phyloP scores from a whole-genome alignment of 345 rosid genomes.

The Salix udensis region DNA sequence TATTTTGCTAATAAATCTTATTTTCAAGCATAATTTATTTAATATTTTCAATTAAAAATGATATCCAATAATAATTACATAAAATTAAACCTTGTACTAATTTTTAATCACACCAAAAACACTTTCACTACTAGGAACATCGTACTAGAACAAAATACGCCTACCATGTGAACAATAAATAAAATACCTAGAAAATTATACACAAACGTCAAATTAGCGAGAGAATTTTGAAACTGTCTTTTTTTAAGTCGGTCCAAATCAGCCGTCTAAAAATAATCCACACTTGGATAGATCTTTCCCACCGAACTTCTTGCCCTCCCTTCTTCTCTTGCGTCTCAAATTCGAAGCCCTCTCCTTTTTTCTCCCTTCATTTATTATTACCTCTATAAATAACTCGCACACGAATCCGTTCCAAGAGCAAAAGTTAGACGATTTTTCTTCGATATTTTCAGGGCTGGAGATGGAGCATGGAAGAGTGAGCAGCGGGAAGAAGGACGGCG shows the following conservation, averaged over 20 bases:
- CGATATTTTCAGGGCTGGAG: not conserved
- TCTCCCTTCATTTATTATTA: not conserved
- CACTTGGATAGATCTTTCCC: not conserved
- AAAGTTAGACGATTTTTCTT: not conserved
- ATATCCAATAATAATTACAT: no score
- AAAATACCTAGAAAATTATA: not conserved
- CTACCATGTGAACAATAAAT: not conserved
- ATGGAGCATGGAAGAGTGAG: not conserved
- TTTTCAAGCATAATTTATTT: no score
- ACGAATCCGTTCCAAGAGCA: not conserved
- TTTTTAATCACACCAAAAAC: not conserved
- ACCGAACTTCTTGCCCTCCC: not conserved
- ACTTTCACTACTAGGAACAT: not conserved
- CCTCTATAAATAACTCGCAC: not conserved
- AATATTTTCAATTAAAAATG: no score
- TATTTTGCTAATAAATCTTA: no score
- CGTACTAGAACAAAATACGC: not conserved
- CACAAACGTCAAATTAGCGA: not conserved
- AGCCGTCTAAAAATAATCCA: not conserved
- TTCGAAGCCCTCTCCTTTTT: not conserved
- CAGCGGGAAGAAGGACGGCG: not conserved
- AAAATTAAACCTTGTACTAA: not conserved
- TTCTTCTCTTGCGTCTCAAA: not conserved
- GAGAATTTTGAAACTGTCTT: not conserved
- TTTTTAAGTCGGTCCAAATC: not conserved